A percentile compares a stretch with the other conserved stretches of the same genome.
These are phyloP conservation scores for Zymoseptoria passerinii DNA, from an alignment of 2,329 filamentous ascomycete species.

Conservation along the genomic window DNA sequence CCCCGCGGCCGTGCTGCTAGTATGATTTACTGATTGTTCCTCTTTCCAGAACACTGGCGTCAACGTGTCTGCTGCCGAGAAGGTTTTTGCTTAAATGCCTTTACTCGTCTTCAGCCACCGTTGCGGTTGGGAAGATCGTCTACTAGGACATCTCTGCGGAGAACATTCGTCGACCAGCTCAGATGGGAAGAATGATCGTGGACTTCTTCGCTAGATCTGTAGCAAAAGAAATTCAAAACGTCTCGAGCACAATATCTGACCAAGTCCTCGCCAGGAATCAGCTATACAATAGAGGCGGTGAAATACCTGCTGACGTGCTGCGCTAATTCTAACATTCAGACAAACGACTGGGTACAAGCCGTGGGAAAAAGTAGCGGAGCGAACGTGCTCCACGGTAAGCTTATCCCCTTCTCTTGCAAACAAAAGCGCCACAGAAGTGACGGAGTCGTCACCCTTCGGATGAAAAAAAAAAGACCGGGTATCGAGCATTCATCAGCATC, in stretches of 20 bases:
- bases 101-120: not conserved
- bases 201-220: no score
- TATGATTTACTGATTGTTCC: not conserved
- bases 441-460: no score
- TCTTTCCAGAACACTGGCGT: conserved; percentile 7
- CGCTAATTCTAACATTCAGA: not conserved
- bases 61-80: conserved; percentile 13
- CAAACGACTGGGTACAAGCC: conserved; percentile 2
- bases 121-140: not conserved
- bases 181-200: no score
- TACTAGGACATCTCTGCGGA: not conserved
- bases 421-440: no score
- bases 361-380: not conserved
- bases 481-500: no score
- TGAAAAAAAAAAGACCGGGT: no score
- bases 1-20: conserved; percentile 60
- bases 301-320: not conserved
- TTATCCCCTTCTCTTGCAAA: not conserved
- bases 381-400: not conserved
- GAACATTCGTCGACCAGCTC: no score
- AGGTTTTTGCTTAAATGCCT: conserved; percentile 7
- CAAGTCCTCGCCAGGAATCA: no score
- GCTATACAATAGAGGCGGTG: no score
- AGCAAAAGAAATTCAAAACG: no score
- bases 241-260: no score